Conservation (phyloP, 768 basidiomycete species). For the Russula lepida region DNA sequence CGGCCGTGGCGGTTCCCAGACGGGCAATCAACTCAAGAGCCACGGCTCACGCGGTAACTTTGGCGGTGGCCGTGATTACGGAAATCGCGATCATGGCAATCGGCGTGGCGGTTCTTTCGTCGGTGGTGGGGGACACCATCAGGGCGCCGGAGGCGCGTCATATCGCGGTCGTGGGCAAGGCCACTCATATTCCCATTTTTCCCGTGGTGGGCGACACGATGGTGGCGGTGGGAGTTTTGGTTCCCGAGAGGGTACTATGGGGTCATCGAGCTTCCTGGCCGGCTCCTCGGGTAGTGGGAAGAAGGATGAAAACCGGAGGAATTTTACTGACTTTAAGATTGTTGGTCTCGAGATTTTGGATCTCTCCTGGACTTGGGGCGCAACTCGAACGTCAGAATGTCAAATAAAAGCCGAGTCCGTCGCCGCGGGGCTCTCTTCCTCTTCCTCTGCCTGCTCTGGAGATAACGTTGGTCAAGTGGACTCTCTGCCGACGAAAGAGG, state of each 20-base stretch:
- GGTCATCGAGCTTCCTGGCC: conserved; percentile 19
- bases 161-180: conserved; percentile 60
- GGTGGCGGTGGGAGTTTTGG: conserved; percentile 28
- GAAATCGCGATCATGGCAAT: conserved; percentile 50
- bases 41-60: conserved; percentile 63
- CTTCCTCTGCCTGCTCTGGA: conserved; percentile 26
- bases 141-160: conserved; percentile 19
- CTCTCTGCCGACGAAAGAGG: neutral
- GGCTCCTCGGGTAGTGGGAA: conserved; percentile 41
- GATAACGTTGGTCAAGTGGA: conserved; percentile 1
- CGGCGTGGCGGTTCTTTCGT: conserved; percentile 61
- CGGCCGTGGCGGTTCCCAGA: conserved; percentile 39
- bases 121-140: conserved; percentile 32
- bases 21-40: conserved; percentile 42
- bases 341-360: conserved; percentile 79
- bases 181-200: conserved; percentile 30
- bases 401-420: conserved; percentile 23
- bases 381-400: conserved; percentile 33
- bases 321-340: conserved; percentile 97
- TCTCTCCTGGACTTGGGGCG: conserved; percentile 84
- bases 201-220: conserved; percentile 36
- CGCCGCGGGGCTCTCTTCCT: conserved; percentile 28
- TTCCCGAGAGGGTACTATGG: conserved; percentile 38
- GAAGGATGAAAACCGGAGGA: conserved; percentile 83
- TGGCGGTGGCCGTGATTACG: conserved; percentile 48